phyloP scores from a whole-genome alignment of 2,329 filamentous ascomycete genomes.

The Beauveria varroae region DNA sequence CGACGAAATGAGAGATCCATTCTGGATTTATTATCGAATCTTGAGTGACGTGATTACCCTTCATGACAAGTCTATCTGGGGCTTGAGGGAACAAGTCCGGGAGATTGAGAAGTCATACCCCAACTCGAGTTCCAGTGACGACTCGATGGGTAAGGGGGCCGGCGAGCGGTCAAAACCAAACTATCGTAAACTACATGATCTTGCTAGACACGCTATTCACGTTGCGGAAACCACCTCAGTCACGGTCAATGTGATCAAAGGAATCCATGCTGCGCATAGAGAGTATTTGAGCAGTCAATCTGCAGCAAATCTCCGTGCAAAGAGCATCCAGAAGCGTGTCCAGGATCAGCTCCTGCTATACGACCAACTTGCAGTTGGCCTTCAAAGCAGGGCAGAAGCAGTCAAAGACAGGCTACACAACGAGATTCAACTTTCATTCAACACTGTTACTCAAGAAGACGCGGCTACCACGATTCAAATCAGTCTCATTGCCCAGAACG shows the following conservation, averaged over 20 bases:
- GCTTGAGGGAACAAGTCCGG: conserved; percentile 27
- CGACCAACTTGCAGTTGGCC: conserved; percentile 25
- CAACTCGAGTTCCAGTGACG: not conserved
- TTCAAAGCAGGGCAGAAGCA: conserved; percentile 28
- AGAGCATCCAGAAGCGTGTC: conserved; percentile 15
- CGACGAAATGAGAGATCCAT: conserved; percentile 20
- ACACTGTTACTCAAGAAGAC: conserved; percentile 35
- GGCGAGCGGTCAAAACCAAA: conserved; percentile 14
- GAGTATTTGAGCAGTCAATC: not conserved
- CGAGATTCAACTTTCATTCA: conserved; percentile 47
- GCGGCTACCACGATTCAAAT: conserved; percentile 31
- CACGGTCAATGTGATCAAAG: conserved; percentile 22
- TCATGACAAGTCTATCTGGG: conserved; percentile 32
- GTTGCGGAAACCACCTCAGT: conserved; percentile 35
- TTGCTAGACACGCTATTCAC: conserved; percentile 37
- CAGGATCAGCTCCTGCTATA: conserved; percentile 25
- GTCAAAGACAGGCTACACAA: conserved; percentile 42
- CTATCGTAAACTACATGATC: conserved; percentile 32
- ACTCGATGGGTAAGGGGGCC: no score
- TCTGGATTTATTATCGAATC: conserved; percentile 29
- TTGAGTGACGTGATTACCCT: conserved; percentile 23
- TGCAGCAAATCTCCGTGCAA: conserved; percentile 7
- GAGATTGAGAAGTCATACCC: conserved; percentile 21
- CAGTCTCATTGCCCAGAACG: conserved; percentile 30
- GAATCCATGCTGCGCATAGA: conserved; percentile 26